Evolutionary conservation across 1,139 yeast genomes (phyloP).

Genomic region (Hyphopichia burtonii): DNA sequence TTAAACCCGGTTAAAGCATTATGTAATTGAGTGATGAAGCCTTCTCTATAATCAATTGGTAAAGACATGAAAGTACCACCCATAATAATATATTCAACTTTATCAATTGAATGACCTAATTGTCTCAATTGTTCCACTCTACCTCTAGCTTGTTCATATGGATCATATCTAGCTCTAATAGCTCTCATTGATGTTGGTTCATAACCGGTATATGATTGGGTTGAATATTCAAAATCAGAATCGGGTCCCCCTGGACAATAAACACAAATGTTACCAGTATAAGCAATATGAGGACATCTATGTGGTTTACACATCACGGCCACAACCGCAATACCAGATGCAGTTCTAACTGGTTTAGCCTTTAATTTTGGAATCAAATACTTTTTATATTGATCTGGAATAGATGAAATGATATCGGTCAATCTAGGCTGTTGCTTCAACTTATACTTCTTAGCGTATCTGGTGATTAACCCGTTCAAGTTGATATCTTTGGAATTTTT

Average conservation of each 20-base stretch:
- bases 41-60: constrained; percentile 85
- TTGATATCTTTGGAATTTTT: constrained; percentile 79
- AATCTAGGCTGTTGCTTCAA: constrained; percentile 90
- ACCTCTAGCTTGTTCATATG: constrained; percentile 98
- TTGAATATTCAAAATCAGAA: constrained; percentile 94
- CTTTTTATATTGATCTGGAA: constrained; percentile 94
- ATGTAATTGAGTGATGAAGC: constrained; percentile 83
- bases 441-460: constrained; percentile 86
- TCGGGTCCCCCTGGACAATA: constrained; percentile 99
- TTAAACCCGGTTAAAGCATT: constrained; percentile 94
- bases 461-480: constrained; percentile 82
- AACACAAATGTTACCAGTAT: constrained; percentile 97
- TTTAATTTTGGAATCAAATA: constrained; percentile 88
- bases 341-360: constrained; percentile 98
- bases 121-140: constrained; percentile 93
- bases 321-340: constrained; percentile 97
- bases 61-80: constrained; percentile 99
- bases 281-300: constrained; percentile 98
- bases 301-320: constrained; percentile 99
- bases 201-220: constrained; percentile 97
- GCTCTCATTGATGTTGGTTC: constrained; percentile 99
- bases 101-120: constrained; percentile 94
- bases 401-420: constrained; percentile 91
- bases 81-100: constrained; percentile 96
- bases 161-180: constrained; percentile 94